Base-by-base conservation (phyloP, 148 eudicot genomes). In the Cornus suecica region DNA sequence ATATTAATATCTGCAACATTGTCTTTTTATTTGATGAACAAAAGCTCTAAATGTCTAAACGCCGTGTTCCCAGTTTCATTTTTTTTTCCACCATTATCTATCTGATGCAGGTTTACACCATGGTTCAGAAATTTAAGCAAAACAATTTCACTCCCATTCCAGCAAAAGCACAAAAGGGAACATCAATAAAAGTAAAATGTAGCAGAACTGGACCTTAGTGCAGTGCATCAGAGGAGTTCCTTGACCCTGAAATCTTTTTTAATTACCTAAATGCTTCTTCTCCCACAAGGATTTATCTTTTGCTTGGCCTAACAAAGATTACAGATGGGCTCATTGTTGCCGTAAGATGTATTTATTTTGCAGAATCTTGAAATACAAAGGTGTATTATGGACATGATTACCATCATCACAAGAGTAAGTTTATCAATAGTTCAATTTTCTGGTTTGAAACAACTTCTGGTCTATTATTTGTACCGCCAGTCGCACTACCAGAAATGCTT, bases 111-210 rank as follows among this genome's bases (percentile, higher is more conserved):
- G 97, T 89, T 71, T 89, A 89, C 82, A 79, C 87, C 70, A 94
- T 92, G 98, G 76, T 87, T 75, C 85, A 92, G 83, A 84, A 87
- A 42, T 89, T 90, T 81, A 92, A 88, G 85, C 82, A 88, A 79
- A 81, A 75, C 54, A 78, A 68, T 63, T 70, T 64, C 22, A 42
- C 68, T 76, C 52, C 82, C 69, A 76, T 79, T 70, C 76, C 84
- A 18, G 65, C 66, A 65, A 89, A 85, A 76, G 73, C 83, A 52
- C 82, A 79, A 77, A 70, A 77, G 81, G 78, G 68, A 74, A 79
- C 72, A 29, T 74, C 58, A 83, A 34, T 22, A 8, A 51, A 78
- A 10, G 23, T 29, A 56, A 67, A 2, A 11, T 10, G 34, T 29
- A 1, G 62, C 62, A 58, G 6, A 58, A 20, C 23, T 58, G 25